Evolutionary conservation across 768 basidiomycete genomes (phyloP).

Genomic region (Phaeotremella skinneri): DNA sequence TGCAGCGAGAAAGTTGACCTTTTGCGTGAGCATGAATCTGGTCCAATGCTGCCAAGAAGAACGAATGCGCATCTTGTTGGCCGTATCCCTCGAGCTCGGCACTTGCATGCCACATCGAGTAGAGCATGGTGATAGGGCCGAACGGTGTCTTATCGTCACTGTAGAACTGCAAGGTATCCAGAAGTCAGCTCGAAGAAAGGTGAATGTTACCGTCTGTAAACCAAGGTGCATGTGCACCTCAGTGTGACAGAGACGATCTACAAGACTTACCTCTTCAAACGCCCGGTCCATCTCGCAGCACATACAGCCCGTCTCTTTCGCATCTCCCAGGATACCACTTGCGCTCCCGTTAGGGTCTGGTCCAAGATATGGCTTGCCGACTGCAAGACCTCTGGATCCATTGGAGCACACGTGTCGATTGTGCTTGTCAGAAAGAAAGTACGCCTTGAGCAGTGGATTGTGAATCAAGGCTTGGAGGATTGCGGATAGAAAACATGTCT

Average conservation of each 20-base stretch:
- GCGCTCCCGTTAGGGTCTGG: conserved; percentile 55
- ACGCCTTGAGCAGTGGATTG: conserved; percentile 83
- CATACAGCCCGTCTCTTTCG: conserved; percentile 59
- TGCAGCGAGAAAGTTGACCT: conserved; percentile 76
- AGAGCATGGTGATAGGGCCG: conserved; percentile 78
- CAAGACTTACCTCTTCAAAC: conserved; percentile 50
- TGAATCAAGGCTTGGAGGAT: conserved; percentile 84
- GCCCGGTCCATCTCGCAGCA: conserved; percentile 89
- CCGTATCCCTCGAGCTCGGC: conserved; percentile 84
- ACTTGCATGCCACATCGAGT: conserved; percentile 74
- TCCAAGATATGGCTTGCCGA: conserved; percentile 50
- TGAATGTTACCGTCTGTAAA: no score
- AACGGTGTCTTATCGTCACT: conserved; percentile 61
- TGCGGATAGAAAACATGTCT: conserved; percentile 92
- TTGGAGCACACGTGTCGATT: conserved; percentile 56
- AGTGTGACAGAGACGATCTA: no score
- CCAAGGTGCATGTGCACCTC: no score
- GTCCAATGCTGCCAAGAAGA: conserved; percentile 62
- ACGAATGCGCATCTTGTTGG: conserved; percentile 63
- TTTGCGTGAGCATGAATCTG: conserved; percentile 78
- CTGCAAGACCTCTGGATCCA: conserved; percentile 21
- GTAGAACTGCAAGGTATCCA: conserved; percentile 55
- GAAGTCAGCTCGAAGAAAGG: no score
- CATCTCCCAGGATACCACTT: conserved; percentile 10
- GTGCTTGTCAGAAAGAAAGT: conserved; percentile 87